Base-by-base conservation (phyloP, 306 rosid species). In the Vachellia collinsii region DNA sequence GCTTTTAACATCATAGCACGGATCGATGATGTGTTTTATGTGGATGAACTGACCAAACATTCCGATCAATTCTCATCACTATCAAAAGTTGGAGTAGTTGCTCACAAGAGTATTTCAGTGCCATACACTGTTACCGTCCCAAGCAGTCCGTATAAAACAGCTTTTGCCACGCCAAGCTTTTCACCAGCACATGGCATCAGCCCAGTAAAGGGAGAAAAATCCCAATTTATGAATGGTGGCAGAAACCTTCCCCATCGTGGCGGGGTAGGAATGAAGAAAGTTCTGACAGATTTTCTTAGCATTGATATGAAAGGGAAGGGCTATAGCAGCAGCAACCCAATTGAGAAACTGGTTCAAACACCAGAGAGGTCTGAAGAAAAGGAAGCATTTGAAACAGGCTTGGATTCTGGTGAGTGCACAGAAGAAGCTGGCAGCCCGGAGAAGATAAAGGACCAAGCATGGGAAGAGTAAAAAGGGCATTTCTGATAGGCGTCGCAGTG, bases 1-100 rank as follows among this genome's bases (percentile, higher is more conserved):
- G 99, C 99, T 20, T 96, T 88, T 63, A 96, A 96, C 68, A 85
- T 93, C 6, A 85, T 92, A 41, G 93, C 99, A 0, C 94, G 99
- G 13, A 92, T 70, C 0, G 74, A 70, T 3, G 74, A 70, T 43
- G 74, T 70, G n/a, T 70, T 70, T 43, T 70, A 70, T 70, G 74
- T 96, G 23, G 98, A 96, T 50, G 94, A 96, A 87, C 80, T 92
- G 72, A 92, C 90, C 36, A 93, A 90, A 72, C 85, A 88, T 76
- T 89, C 97, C 19, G 98, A 88, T 81, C 87, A 88, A 50, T 83
- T 89, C 87, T 71, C 97, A 29, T 77, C 93, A 1, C 87, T 87
- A 62, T 73, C 98, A 58, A 89, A 86, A 85, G 90, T 86, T 20
- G 95, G 98, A 80, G 84, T 89, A 77, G 81, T 87, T 17, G 77